Conservation (phyloP, 176 grass and related monocot species). For the Bolboschoenus planiculmis region DNA sequence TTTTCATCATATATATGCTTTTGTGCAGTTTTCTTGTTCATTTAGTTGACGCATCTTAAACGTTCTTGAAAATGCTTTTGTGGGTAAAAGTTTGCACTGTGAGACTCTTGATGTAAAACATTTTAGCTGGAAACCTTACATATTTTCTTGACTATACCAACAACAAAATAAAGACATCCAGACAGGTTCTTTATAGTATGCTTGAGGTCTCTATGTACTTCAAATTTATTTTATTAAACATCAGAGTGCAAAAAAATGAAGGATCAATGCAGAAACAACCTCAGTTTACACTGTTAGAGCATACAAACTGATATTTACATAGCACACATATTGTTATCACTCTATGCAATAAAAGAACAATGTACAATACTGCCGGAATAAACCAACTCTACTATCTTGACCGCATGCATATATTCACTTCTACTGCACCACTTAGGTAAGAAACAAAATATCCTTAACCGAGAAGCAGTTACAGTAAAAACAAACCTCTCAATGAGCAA, state of each 20-base stretch:
- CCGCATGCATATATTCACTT: background rate
- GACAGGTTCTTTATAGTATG: background rate
- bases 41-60: background rate
- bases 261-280: background rate
- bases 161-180: background rate
- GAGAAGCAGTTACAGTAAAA: background rate
- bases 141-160: background rate
- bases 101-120: background rate
- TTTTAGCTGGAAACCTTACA: background rate
- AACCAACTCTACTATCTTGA: background rate
- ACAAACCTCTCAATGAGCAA: background rate
- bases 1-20: background rate
- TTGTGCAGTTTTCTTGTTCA: background rate
- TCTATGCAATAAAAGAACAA: background rate
- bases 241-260: background rate
- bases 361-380: background rate
- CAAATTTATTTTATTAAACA: background rate
- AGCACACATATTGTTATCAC: background rate
- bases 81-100: background rate
- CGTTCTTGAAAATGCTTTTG: background rate
- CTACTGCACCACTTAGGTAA: background rate
- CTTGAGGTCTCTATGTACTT: background rate
- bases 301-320: conserved; percentile 5
- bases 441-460: background rate
- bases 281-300: background rate